Base-by-base conservation (phyloP, 1,139 yeast genomes). In the Zygoascus hellenicus region DNA sequence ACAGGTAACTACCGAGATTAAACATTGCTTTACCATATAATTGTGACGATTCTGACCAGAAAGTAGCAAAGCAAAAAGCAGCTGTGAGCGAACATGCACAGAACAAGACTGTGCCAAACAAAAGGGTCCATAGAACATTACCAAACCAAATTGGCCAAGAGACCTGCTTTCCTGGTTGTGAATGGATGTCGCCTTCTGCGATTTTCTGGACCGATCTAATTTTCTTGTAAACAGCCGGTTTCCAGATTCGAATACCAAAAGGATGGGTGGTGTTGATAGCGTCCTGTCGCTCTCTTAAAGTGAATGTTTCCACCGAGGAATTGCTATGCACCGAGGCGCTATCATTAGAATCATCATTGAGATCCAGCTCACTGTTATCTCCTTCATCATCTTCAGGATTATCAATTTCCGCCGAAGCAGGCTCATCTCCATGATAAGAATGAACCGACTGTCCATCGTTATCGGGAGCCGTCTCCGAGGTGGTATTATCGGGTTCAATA, bases 191-290 rank as follows among this genome's bases (percentile, higher is more conserved):
- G 53, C 86, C 88, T 50, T 88, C 95, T 0, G 97, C 97, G 49
- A 89, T 81, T 32, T 82, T 74, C 55, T 95, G 95, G 33, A 92
- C 97, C 1, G 97, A 87, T 58, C 99, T 80, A 52, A 78, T 78
- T 65, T 92, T 92, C 63, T 94, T 92, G 67, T 92, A 92, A 51
- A 92, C 74, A 2, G 98, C 96, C 1, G 98, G 98, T 62, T 92
- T 92, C 98, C 98, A 92, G 58, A 92, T 87, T 64, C 96, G 84
- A 46, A 92, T 89, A 74, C 98, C 98, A 62, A 92, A 92, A 0
- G 98, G 98, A 69, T 94, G 98, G 1, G 97, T 89, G 47, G 87
- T 82, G 61, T 92, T 92, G 63, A 92, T 94, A 3, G 98, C 98
- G 56, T 87, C 89, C 66, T 92, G 98, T 55, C 97, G 80, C 57